phyloP scores from a whole-genome alignment of 2,329 filamentous ascomycete species.

The Sclerotinia nivalis region DNA sequence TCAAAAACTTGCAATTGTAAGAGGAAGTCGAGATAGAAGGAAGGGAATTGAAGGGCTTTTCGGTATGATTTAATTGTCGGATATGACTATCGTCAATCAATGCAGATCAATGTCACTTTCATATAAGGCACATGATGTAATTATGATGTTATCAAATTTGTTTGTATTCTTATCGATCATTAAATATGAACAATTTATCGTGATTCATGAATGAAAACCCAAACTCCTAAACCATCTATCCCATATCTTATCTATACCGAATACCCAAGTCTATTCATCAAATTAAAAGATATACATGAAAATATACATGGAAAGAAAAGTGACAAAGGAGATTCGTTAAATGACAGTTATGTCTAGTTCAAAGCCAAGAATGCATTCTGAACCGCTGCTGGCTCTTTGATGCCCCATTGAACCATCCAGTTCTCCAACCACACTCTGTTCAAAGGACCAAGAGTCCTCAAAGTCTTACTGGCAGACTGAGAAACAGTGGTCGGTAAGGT shows the following conservation, averaged over 20 bases:
- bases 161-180: background rate
- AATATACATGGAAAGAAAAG: background rate
- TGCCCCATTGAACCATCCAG: slow-evolving; percentile 52
- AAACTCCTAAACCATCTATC: slow-evolving; percentile 15
- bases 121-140: background rate
- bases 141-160: slow-evolving; percentile 1
- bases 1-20: background rate
- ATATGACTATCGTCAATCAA: background rate
- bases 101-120: background rate
- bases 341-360: slow-evolving; percentile 10
- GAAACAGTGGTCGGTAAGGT: slow-evolving; percentile 16
- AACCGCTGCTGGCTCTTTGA: slow-evolving; percentile 22
- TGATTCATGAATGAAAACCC: background rate
- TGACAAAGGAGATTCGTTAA: background rate
- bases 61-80: background rate
- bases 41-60: background rate
- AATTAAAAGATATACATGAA: background rate
- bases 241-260: slow-evolving; percentile 13
- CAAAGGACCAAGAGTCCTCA: slow-evolving; percentile 46
- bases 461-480: slow-evolving; percentile 45
- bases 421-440: slow-evolving; percentile 49
- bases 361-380: slow-evolving; percentile 2
- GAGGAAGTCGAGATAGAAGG: background rate
- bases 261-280: slow-evolving; percentile 5
- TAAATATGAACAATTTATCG: background rate